Evolutionary conservation across 2,329 filamentous ascomycete species (phyloP), one percentile per base, ranked within the genome.

Genomic region (Pestalotiopsis sp.): DNA sequence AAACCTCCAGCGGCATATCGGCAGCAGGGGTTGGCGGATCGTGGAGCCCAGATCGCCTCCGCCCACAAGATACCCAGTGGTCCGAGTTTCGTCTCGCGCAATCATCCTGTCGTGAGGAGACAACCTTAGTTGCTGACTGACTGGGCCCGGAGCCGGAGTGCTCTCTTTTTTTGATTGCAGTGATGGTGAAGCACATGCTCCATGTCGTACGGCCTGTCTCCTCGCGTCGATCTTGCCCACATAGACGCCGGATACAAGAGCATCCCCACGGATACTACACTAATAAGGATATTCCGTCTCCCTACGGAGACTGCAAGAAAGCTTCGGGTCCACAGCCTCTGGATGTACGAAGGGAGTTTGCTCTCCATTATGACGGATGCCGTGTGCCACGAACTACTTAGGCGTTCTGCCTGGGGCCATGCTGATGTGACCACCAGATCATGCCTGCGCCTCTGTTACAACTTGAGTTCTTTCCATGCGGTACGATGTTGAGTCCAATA

Each of bases 151-250:
- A 49, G 36, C 60, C 68, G 65, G 25, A 68, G 23, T 64, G 38
- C 23, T 25, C 39, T 59, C 59, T 38, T 39, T 36, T 36, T 36
- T 36, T 36, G 7, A 38, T 39, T 70, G 39, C 61, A 41, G 64
- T 57, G 56, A n/a, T 68, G 66, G 27, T 31, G 57, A 67, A 64
- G 61, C 45, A 64, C 58, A 62, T 23, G 23, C 38, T 64, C 36
- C 31, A 65, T 69, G 69, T 69, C 65, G 69, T 69, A 69, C 68
- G 65, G 60, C 31, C 38, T 39, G 64, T 59, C 64, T 61, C 57
- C 57, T 41, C 63, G 63, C 66, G 60, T 58, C 41, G 39, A 62
- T 62, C 31, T 63, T 31, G n/a, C 58, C 58, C 49, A 56, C 17
- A 27, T 67, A 20, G 59, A 66, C 66, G 67, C 62, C 41, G 61